Base-by-base conservation (phyloP, 2,329 filamentous ascomycete genomes). In the Fusarium sp. region DNA sequence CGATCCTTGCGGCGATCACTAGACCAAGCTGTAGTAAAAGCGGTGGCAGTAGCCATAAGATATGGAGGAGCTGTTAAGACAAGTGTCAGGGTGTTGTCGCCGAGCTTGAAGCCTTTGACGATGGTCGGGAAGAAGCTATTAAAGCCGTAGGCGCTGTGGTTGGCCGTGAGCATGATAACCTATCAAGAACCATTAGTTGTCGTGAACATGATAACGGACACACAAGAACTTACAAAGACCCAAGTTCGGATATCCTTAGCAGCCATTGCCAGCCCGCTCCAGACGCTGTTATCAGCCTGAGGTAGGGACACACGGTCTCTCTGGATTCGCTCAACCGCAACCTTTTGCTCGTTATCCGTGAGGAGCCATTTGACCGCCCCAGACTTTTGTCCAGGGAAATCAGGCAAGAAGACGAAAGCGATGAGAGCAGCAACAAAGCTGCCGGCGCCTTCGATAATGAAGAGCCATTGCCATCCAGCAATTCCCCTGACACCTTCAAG, bases 391-490 rank as follows among this genome's bases (percentile, higher is more conserved):
- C 74, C 76, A 11, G 73, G 69, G n/a, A 67, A 77, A 14, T 78
- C 74, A 7, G 73, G 69, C 11, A 76, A 64, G 6, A 77, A 18
- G 22, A 74, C 52, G 16, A 75, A 59, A 0, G 67, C 67, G n/a
- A 72, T 13, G 1, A 76, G n/a, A 9, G 74, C 78, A 5, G 71
- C 56, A 3, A 64, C 39, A 31, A 78, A 71, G 41, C 71, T 79
- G 6, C 74, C 85, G 2, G 85, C 83, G 9, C 91, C 91, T 78
- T 93, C 90, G 24, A 93, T 88, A 52, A 93, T 91, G 57, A 72
- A 74, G 6, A 74, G 69, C 71, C 68, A 74, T 13, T 71, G 65
- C 91, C 91, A 93, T 3, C 90, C 90, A 2, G 84, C 86, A 2
- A 92, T 80, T 1, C 90, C 91, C 14, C 81, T 80, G 3, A 82